phyloP scores from a whole-genome alignment of 2,329 filamentous ascomycete genomes.

The Helotiales sp. region DNA sequence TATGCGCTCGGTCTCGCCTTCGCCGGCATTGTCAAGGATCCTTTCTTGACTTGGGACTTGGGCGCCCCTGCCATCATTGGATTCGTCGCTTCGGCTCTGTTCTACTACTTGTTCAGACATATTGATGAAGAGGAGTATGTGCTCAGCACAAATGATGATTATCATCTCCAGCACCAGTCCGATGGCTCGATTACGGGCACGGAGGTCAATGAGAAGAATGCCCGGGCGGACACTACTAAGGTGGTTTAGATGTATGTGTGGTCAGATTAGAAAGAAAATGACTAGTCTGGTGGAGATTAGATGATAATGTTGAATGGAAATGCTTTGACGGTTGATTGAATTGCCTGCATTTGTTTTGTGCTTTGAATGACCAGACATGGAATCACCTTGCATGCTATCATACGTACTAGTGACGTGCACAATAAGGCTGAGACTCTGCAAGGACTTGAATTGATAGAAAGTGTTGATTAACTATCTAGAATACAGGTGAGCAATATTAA shows the following conservation, averaged over 20 bases:
- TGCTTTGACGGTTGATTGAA: too few species aligned
- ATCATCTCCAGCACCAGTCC: neutral
- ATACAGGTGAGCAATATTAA: too few species aligned
- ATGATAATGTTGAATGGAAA: neutral
- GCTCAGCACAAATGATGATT: constrained; percentile 45
- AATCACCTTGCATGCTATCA: too few species aligned
- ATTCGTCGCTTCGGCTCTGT: constrained; percentile 49
- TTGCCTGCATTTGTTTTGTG: too few species aligned
- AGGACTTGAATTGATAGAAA: too few species aligned
- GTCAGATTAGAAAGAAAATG: too few species aligned
- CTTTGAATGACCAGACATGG: too few species aligned
- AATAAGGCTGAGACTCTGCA: too few species aligned
- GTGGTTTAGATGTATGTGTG: neutral
- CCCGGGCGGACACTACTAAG: neutral
- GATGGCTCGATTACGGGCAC: neutral
- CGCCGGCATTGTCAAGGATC: constrained; percentile 54
- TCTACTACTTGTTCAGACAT: constrained; percentile 54
- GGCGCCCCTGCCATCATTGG: constrained; percentile 54
- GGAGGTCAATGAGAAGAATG: neutral
- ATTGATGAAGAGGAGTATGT: constrained; percentile 53
- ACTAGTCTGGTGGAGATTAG: neutral
- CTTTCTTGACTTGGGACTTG: constrained; percentile 56
- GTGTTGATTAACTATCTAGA: too few species aligned
- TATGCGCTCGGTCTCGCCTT: constrained; percentile 52
- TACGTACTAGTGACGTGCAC: too few species aligned